Percentiles rank a stretch among this genome's conserved stretches.
Evolutionary conservation across 768 basidiomycete species (phyloP).

Genomic region (Jaapia argillacea): DNA sequence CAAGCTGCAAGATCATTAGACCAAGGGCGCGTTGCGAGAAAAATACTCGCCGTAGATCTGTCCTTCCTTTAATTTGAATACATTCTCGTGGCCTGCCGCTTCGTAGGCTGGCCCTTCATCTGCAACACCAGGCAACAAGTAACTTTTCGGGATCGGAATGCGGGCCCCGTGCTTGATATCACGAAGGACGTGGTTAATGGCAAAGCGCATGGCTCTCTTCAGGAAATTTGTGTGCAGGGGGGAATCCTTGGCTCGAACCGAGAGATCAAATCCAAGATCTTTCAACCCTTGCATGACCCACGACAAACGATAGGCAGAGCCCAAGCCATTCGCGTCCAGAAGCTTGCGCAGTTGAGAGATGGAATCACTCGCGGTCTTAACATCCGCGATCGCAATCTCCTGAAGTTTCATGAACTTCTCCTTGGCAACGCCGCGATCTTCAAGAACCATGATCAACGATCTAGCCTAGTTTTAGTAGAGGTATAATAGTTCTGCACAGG

Average conservation of each 20-base stretch:
- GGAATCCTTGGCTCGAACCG: constrained; percentile 17
- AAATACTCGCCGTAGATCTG: constrained; percentile 54
- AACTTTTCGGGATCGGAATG: constrained; percentile 59
- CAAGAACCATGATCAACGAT: constrained; percentile 68
- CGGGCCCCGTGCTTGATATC: constrained; percentile 70
- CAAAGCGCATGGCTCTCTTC: constrained; percentile 42
- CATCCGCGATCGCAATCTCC: constrained; percentile 40
- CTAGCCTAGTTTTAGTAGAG: constrained; percentile 22
- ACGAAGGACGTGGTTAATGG: constrained; percentile 55
- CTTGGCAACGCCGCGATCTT: constrained; percentile 56
- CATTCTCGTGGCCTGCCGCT: constrained; percentile 35
- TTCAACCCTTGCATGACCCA: constrained; percentile 41
- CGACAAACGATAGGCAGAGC: constrained; percentile 35
- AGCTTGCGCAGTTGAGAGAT: constrained; percentile 36
- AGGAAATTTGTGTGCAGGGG: constrained; percentile 47
- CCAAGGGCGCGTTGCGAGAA: background rate
- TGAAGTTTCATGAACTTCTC: constrained; percentile 57
- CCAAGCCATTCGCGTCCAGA: constrained; percentile 38
- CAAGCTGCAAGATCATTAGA: constrained; percentile 33
- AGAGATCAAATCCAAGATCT: constrained; percentile 37
- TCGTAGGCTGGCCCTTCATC: constrained; percentile 70
- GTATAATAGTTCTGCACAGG: background rate
- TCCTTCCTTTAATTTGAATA: constrained; percentile 42
- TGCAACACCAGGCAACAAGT: constrained; percentile 69
- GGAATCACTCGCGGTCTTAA: constrained; percentile 51